Base-by-base conservation (phyloP, 345 rosid genomes). In the Noccaea caerulescens region DNA sequence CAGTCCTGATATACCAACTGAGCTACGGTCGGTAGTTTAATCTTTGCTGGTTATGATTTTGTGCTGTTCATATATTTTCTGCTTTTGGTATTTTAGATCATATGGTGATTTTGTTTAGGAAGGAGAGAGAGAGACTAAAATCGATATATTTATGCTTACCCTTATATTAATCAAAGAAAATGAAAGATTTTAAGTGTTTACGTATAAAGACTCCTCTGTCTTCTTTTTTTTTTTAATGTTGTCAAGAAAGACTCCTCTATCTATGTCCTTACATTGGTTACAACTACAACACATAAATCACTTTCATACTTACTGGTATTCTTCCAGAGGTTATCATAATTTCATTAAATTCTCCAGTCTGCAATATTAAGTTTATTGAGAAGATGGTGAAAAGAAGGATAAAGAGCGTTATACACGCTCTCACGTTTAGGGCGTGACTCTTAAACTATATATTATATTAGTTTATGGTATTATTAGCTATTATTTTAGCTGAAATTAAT, bases 1-100 rank as follows among this genome's bases (percentile, higher is more conserved):
- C 91, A 85, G 84, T 87, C 88, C 91, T 82, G 84, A 87, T 84
- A 87, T 88, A 37, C 87, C 87, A 88, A 82, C 89, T 87, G 84
- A 91, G 88, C 87, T 83, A 91, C 89, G 90, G 92, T 89, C 83
- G 81, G 91, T 72, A 54, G 44, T 16, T 61, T 42, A 54, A 8
- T 36, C 42, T 58, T 55, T 41, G 27, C 10, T 27, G 5, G 32
- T 68, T 14, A 25, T 34, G 5, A 32, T 58, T 50, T 1, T 49
- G 1, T 30, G 45, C 8, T 65, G 8, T 46, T 64, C 12, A 14
- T 72, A 37, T 45, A 4, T 39, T 27, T 64, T 56, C 30, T 56
- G 41, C 58, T 72, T 55, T 34, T 14, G 20, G 10, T 9, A 56
- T 47, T 11, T 57, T 39, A 57, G 32, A 63, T 55, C 45, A 32